phyloP scores from a whole-genome alignment of 1,284 basidiomycete genomes.

The Uromyces viciae-fabae region DNA sequence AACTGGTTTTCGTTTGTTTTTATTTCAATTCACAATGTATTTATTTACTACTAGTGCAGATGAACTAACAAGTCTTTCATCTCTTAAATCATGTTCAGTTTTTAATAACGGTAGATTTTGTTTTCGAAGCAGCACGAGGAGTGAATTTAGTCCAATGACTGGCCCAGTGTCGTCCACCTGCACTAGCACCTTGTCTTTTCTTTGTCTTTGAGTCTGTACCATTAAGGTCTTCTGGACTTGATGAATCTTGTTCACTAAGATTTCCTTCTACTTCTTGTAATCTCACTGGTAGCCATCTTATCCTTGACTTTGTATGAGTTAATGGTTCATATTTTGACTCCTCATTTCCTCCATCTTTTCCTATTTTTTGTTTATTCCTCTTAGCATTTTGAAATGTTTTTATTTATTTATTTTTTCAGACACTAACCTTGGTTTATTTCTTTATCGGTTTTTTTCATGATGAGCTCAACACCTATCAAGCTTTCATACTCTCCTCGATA shows the following conservation, averaged over 20 bases:
- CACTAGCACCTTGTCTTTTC: conserved; percentile 10
- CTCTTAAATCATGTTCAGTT: too few species aligned
- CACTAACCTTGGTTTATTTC: background rate
- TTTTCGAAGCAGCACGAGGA: too few species aligned
- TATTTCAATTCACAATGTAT: too few species aligned
- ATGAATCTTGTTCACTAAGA: conserved; percentile 3
- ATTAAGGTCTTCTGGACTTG: conserved; percentile 15
- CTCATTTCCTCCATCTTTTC: background rate
- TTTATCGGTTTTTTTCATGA: conserved; percentile 18
- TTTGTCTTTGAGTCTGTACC: conserved; percentile 10
- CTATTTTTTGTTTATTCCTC: background rate
- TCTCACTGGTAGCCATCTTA: conserved; percentile 15
- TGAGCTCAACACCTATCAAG: conserved; percentile 33
- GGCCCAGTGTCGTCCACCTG: conserved; percentile 29
- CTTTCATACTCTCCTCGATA: conserved; percentile 35
- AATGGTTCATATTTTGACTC: conserved; percentile 21
- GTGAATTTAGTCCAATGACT: conserved; percentile 38
- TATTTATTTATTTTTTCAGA: background rate
- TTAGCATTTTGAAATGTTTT: background rate
- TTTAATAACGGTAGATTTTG: too few species aligned
- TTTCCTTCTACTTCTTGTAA: background rate
- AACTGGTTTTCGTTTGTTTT: too few species aligned
- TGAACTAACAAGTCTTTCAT: too few species aligned
- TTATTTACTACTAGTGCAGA: too few species aligned
- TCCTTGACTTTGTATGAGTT: background rate